phyloP scores from a whole-genome alignment of 2,329 filamentous ascomycete genomes.

The Paecilomyces variotii region DNA sequence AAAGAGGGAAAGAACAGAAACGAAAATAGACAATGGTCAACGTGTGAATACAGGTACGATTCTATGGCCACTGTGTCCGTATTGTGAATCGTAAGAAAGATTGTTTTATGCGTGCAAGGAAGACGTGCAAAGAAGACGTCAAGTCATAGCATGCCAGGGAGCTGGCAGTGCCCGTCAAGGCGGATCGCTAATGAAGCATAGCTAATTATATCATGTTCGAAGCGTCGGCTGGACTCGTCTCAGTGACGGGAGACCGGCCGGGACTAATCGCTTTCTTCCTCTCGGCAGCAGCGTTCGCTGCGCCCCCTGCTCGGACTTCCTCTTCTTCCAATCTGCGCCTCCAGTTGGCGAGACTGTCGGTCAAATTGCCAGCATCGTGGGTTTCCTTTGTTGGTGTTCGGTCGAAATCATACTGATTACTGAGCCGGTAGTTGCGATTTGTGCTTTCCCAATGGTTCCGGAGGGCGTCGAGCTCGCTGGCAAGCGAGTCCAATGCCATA shows the following conservation, averaged over 20 bases:
- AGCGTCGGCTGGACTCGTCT: conserved; percentile 5
- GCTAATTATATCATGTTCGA: conserved; percentile 28
- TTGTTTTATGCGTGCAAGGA: background rate
- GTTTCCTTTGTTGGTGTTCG: conserved; percentile 41
- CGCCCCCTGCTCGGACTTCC: conserved; percentile 27
- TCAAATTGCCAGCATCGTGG: conserved; percentile 41
- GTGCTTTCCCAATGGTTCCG: conserved; percentile 91
- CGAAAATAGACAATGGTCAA: conserved; percentile 3
- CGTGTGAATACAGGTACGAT: background rate
- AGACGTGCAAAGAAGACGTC: background rate
- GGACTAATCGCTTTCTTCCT: conserved; percentile 16
- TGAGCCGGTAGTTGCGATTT: conserved; percentile 88
- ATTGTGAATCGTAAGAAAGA: background rate
- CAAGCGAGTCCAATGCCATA: conserved; percentile 78
- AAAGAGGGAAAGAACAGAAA: background rate
- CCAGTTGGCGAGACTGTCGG: conserved; percentile 71
- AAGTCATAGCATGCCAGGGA: background rate
- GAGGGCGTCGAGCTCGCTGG: conserved; percentile 83
- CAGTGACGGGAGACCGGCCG: background rate
- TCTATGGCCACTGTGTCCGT: background rate
- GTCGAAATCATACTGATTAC: conserved; percentile 84
- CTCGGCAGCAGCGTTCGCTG: conserved; percentile 9
- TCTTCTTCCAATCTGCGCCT: conserved; percentile 64
- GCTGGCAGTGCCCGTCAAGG: background rate
- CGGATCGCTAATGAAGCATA: conserved; percentile 5